Base-by-base conservation (phyloP, 208 protist genomes). In the Naegleria lovaniensis region DNA sequence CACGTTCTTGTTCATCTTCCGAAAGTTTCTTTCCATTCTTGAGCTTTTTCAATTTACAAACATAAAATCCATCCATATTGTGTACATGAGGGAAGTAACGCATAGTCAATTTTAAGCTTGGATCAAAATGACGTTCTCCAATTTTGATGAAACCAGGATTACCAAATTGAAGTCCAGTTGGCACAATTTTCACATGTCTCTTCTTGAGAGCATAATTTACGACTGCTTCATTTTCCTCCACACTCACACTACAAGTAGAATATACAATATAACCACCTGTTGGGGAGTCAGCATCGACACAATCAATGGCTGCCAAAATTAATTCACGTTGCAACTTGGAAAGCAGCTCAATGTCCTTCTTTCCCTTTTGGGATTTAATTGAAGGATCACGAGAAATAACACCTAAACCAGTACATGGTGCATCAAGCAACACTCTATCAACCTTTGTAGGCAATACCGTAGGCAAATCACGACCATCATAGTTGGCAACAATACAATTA, bases 41-140 rank as follows among this genome's bases (percentile, higher is more conserved):
- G 19, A 95, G 75, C 93, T 99, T 99, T 92, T 98, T 96, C 59
- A 99, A 93, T 94, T 99, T 99, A 93, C 96, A 97, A 5, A 99
- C 98, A 93, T 97, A 99, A 96, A 99, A 99, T 88, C 99, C 99
- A 91, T 99, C 98, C 97, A 99, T 99, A 94, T 99, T 99, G 95
- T 99, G 98, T 38, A 96, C 95, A 92, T 99, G 99, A 36, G 99
- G 99, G 91, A 99, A 99, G 93, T 98, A 97, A 83, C 92, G 90
- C 48, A 55, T 94, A n/a, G 94, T 76, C 1, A 90, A 38, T n/a
- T 85, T 87, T 59, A 90, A 90, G 39, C 38, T 11, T 43, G 38
- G 75, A 76, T 92, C 55, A 51, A 92, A 93, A 29, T 38, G 58
- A 41, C 90, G 84, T n/a, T 79, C 90, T 36, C 88, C 55, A 88